Percentiles rank a stretch among this genome's conserved stretches.
Conservation (phyloP, 1,284 basidiomycete species). For the Ustilago xerochloae region DNA sequence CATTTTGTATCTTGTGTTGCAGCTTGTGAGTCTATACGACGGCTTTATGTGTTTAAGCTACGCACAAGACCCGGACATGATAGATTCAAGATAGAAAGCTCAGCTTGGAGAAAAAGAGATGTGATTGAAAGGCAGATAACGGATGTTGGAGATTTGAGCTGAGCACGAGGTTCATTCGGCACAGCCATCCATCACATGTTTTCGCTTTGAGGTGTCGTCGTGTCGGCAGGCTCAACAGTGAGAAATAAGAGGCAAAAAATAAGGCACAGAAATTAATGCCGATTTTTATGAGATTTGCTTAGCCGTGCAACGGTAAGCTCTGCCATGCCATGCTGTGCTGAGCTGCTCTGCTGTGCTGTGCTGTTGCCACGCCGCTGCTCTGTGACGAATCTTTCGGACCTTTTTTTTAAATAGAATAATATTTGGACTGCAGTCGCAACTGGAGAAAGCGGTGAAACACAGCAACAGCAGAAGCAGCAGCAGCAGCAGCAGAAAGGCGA, state of each 20-base stretch:
- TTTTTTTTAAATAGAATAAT: background rate
- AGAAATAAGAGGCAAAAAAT: background rate
- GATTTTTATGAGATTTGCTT: background rate
- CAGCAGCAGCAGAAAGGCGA: background rate
- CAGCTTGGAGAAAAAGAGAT: no score
- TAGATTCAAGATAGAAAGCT: no score
- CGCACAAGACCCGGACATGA: no score
- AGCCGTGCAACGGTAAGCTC: no score
- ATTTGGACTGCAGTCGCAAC: background rate
- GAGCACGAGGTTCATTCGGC: constrained; percentile 12
- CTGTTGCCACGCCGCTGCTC: constrained; percentile 5
- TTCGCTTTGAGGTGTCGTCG: no score
- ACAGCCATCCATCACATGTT: constrained; percentile 7
- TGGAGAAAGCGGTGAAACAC: constrained; percentile 2
- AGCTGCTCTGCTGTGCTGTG: constrained; percentile 1
- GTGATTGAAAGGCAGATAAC: no score
- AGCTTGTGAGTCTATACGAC: no score
- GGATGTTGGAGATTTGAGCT: background rate
- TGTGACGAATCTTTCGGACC: background rate
- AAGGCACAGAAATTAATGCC: background rate
- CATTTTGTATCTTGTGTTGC: background rate
- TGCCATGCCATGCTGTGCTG: background rate
- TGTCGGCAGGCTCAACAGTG: no score
- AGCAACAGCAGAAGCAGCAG: no score
- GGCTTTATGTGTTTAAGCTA: no score